Conservation (phyloP, 1,139 yeast genomes). For the Meyerozyma guilliermondii region DNA sequence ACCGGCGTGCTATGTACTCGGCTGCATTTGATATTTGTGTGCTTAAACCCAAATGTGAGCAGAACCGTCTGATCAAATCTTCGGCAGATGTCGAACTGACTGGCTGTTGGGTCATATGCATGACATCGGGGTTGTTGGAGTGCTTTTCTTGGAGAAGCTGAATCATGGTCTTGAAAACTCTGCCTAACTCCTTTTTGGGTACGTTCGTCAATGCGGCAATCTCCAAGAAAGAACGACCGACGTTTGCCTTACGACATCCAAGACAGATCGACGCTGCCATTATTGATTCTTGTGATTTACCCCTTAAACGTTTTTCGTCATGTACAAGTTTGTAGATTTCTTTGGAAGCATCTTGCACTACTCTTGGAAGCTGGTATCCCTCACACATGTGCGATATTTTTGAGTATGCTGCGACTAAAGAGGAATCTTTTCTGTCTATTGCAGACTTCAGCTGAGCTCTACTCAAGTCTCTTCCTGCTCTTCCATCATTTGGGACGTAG, state of each 20-base stretch:
- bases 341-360: conserved; percentile 96
- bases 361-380: conserved; percentile 89
- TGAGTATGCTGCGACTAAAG: conserved; percentile 83
- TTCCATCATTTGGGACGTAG: conserved; percentile 70
- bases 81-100: conserved; percentile 64
- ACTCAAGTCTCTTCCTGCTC: conserved; percentile 79
- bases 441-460: conserved; percentile 84
- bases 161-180: conserved; percentile 78
- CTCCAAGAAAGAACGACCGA: conserved; percentile 93
- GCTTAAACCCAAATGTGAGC: conserved; percentile 87
- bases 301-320: conserved; percentile 82
- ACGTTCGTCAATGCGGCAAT: conserved; percentile 94
- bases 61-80: conserved; percentile 91
- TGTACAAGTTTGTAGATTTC: conserved; percentile 91
- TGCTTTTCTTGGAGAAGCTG: conserved; percentile 67
- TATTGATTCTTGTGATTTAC: conserved; percentile 88
- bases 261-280: conserved; percentile 96
- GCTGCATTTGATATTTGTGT: conserved; percentile 90
- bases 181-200: conserved; percentile 90
- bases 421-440: conserved; percentile 84
- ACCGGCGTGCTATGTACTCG: conserved; percentile 83
- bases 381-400: conserved; percentile 95
- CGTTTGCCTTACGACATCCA: conserved; percentile 93
- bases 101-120: conserved; percentile 63
- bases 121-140: conserved; percentile 41